These are phyloP conservation scores for Lactifluus rugatus DNA, from an alignment of 768 basidiomycete genomes.

Conservation along the genomic window DNA sequence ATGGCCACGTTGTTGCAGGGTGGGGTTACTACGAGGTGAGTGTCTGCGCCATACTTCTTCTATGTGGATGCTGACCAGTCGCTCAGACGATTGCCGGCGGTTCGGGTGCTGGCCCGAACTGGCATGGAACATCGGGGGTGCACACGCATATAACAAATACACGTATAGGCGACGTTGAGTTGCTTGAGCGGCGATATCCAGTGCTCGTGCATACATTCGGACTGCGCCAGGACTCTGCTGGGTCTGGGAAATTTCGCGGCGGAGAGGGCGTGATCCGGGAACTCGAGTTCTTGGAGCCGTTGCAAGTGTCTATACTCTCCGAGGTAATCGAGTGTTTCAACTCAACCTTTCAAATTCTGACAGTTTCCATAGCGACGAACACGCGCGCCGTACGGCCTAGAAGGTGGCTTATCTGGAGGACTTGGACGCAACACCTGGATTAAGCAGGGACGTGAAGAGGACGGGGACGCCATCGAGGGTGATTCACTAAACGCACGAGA, in stretches of 20 bases:
- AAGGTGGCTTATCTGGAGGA: slow-evolving; percentile 64
- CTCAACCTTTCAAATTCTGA: neutral
- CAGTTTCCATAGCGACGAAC: slow-evolving; percentile 53
- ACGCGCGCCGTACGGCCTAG: slow-evolving; percentile 76
- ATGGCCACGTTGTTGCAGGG: slow-evolving; percentile 64
- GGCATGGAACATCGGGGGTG: slow-evolving; percentile 90
- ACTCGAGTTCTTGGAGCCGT: slow-evolving; percentile 67
- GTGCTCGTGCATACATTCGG: slow-evolving; percentile 82
- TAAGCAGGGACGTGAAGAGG: slow-evolving; percentile 53
- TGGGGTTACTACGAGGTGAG: slow-evolving; percentile 85
- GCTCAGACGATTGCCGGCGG: slow-evolving; percentile 86
- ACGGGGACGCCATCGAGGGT: slow-evolving; percentile 45
- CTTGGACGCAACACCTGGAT: slow-evolving; percentile 86
- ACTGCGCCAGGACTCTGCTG: slow-evolving; percentile 58
- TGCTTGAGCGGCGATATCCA: slow-evolving; percentile 88
- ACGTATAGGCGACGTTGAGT: slow-evolving; percentile 87
- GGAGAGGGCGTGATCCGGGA: slow-evolving; percentile 82
- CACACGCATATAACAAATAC: slow-evolving; percentile 94
- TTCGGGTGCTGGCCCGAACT: slow-evolving; percentile 78
- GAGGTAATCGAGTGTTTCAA: slow-evolving; percentile 42
- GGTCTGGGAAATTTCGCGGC: slow-evolving; percentile 61
- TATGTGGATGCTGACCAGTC: neutral
- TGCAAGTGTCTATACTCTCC: slow-evolving; percentile 83
- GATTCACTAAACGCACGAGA: slow-evolving; percentile 57
- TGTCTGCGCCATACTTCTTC: slow-evolving; percentile 9